phyloP scores from a whole-genome alignment of 257 asterid genomes.

The Petunia secreta region DNA sequence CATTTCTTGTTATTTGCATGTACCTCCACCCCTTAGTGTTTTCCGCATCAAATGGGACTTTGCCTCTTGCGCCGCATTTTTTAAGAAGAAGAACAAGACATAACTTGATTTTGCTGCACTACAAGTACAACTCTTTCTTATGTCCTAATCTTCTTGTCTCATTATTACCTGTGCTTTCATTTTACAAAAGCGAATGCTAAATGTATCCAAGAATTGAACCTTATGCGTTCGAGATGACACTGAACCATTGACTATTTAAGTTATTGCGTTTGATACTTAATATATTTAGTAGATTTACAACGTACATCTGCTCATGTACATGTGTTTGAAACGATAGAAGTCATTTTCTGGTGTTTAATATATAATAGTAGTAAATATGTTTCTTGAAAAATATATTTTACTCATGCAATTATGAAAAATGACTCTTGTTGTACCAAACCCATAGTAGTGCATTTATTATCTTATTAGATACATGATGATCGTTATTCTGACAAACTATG shows the following conservation, averaged over 20 bases:
- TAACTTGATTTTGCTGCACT: not conserved
- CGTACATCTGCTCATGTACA: too few relatives aligned
- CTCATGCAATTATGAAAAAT: too few relatives aligned
- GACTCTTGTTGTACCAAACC: not conserved
- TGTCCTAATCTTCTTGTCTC: not conserved
- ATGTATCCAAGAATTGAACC: too few relatives aligned
- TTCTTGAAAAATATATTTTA: too few relatives aligned
- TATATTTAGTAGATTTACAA: too few relatives aligned
- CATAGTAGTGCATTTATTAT: not conserved
- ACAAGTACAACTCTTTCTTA: not conserved
- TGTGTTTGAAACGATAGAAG: too few relatives aligned
- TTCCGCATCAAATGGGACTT: conserved; percentile 29
- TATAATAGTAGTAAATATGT: too few relatives aligned
- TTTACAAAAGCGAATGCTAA: not conserved
- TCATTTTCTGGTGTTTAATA: not conserved
- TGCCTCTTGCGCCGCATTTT: not conserved
- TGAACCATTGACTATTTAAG: too few relatives aligned
- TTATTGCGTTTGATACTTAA: too few relatives aligned
- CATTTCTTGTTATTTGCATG: conserved; percentile 24
- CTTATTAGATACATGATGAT: not conserved
- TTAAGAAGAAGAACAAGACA: not conserved
- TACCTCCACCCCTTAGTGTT: conserved; percentile 28
- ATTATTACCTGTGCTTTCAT: not conserved
- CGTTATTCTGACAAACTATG: conserved; percentile 26
- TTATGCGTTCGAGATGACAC: too few relatives aligned